Base-by-base conservation (phyloP, 2,329 filamentous ascomycete species). In the Colletotrichum tofieldiae region DNA sequence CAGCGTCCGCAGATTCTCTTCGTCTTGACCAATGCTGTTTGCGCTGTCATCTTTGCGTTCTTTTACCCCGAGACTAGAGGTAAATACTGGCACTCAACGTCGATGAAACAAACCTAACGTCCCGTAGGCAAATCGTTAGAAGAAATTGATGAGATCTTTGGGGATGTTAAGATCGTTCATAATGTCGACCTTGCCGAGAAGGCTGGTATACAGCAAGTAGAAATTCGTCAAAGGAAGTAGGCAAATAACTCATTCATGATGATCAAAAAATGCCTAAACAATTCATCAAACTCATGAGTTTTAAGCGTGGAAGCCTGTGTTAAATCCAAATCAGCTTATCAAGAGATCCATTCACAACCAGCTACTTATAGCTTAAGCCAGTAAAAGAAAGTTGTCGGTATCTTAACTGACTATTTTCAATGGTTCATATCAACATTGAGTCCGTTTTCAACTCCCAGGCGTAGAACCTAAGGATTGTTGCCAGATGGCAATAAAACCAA, bases 81-180 rank as follows among this genome's bases (percentile, higher is more conserved):
- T 81, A 65, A 58, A 77, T 58, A 0, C 1, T 5, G 6, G 0
- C 0, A 16, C 16, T 11, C 8, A 7, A 1, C 1, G 2, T 18
- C 5, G 7, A 18, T 20, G 9, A 9, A 11, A 1, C 0, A 20
- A 26, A 1, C 16, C 72, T 79, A 29, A 78, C 65, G 0, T n/a
- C 2, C 3, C 1, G 5, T 26, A 82, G 82, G 82, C 0, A 83
- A 84, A 79, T 83, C 82, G 0, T 75, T 83, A 0, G 82, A 84
- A 63, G 79, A 84, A 61, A 83, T 84, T 32, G 82, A 81, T 18
- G 81, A 83, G 37, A 81, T 83, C 9, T 84, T 83, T 55, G 82
- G 81, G 1, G 82, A 83, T 41, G 78, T 83, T 58, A 77, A 80
- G 56, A 74, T 77, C 7, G 71, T 79, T 0, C 76, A 67, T 4